Evolutionary conservation across 2,329 filamentous ascomycete species (phyloP).

Genomic region (Ascochyta lentis): DNA sequence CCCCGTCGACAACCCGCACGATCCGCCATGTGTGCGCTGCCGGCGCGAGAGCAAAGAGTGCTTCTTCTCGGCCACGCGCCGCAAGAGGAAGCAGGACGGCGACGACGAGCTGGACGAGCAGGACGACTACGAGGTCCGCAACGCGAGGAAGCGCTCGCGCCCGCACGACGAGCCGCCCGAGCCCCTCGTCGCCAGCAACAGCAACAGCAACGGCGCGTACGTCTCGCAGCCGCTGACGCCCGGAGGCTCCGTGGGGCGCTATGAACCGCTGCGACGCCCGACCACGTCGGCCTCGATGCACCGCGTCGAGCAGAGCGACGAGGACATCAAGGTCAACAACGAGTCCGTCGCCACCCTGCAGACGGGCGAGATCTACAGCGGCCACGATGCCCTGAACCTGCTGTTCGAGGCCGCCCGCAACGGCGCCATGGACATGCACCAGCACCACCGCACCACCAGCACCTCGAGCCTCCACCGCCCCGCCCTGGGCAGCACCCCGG

Average conservation of each 20-base stretch:
- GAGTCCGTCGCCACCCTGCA: conserved; percentile 66
- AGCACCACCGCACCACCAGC: conserved; percentile 58
- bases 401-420: conserved; percentile 80
- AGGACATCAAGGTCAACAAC: conserved; percentile 65
- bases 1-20: conserved; percentile 87
- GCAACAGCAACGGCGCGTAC: conserved; percentile 26
- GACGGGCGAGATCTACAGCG: conserved; percentile 78
- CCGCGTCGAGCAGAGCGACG: conserved; percentile 50
- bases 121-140: conserved; percentile 72
- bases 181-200: conserved; percentile 24
- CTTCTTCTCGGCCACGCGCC: conserved; percentile 91
- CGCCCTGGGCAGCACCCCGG: conserved; percentile 43
- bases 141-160: conserved; percentile 73
- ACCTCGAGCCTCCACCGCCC: conserved; percentile 48
- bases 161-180: conserved; percentile 53
- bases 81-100: conserved; percentile 79
- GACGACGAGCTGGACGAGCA: conserved; percentile 54
- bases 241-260: conserved; percentile 69
- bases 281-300: conserved; percentile 43
- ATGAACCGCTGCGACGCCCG: conserved; percentile 71
- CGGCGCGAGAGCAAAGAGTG: conserved; percentile 95
- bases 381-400: conserved; percentile 89
- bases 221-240: conserved; percentile 65
- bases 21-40: conserved; percentile 92
- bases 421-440: conserved; percentile 56